phyloP scores from a whole-genome alignment of 306 rosid species.

The Ceratonia siliqua region DNA sequence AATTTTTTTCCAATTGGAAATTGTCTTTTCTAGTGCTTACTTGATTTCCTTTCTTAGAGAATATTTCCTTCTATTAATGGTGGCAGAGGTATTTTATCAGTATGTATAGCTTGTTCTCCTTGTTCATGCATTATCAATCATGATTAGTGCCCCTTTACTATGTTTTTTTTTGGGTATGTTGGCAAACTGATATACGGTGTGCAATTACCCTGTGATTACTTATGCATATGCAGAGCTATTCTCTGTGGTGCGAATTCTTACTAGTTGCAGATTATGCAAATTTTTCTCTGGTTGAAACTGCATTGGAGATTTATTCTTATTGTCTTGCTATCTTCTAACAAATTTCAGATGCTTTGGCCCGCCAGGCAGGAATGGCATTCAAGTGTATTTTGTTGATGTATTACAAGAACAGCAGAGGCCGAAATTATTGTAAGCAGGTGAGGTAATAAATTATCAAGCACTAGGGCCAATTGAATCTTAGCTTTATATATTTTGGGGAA shows the following conservation, averaged over 20 bases:
- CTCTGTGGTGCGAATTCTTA: slow-evolving; percentile 1
- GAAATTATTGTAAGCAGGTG: slow-evolving; percentile 95
- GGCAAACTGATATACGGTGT: too few species aligned
- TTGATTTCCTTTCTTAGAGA: neutral
- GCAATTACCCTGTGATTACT: too few species aligned
- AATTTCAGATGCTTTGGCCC: slow-evolving; percentile 86
- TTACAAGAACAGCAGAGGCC: slow-evolving; percentile 89
- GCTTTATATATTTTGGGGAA: neutral
- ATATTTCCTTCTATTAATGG: neutral
- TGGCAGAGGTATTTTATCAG: neutral
- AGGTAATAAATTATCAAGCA: slow-evolving; percentile 33
- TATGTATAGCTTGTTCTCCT: neutral
- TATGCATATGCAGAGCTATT: neutral
- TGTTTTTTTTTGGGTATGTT: neutral
- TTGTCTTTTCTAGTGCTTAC: neutral
- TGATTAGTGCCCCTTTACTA: neutral
- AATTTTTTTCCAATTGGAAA: neutral
- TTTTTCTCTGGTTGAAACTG: slow-evolving; percentile 22
- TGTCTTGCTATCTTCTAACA: slow-evolving; percentile 28
- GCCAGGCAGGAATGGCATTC: slow-evolving; percentile 86
- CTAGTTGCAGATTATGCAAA: neutral
- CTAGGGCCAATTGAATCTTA: slow-evolving; percentile 8
- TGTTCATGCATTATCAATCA: slow-evolving; percentile 11
- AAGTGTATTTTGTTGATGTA: slow-evolving; percentile 83
- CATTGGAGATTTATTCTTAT: neutral